Evolutionary conservation across 805 yeast species (phyloP).

Genomic region (Candida alai): DNA sequence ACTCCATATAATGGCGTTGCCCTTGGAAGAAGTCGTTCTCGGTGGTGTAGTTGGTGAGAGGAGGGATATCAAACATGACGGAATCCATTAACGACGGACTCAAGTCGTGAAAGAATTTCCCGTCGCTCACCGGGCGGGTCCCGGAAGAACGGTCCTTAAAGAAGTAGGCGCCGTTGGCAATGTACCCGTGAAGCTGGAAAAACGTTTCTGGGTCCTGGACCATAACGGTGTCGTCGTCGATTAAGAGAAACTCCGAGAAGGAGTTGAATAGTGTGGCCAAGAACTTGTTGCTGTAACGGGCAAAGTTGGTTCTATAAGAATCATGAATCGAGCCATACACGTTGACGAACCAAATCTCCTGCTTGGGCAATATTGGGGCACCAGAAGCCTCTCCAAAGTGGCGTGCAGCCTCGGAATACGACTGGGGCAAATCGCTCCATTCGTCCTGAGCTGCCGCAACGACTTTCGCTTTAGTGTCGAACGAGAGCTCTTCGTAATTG

Average conservation of each 20-base stretch:
- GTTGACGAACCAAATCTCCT: slow-evolving; percentile 38
- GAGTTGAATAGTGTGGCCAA: slow-evolving; percentile 56
- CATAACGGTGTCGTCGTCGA: slow-evolving; percentile 51
- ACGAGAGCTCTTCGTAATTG: slow-evolving; percentile 26
- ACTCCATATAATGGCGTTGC: slow-evolving; percentile 37
- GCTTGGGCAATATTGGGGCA: slow-evolving; percentile 24
- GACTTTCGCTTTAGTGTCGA: slow-evolving; percentile 20
- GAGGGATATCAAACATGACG: slow-evolving; percentile 22
- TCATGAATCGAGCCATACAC: slow-evolving; percentile 20
- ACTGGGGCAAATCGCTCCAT: slow-evolving; percentile 20
- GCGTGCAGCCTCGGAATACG: slow-evolving; percentile 19
- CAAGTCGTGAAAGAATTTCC: slow-evolving; percentile 43
- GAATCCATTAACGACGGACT: slow-evolving; percentile 33
- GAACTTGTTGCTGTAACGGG: slow-evolving; percentile 39
- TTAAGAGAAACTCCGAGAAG: slow-evolving; percentile 49
- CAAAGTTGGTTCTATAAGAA: slow-evolving; percentile 20
- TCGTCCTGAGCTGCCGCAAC: slow-evolving; percentile 24
- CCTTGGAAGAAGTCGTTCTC: slow-evolving; percentile 31
- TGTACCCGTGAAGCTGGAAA: slow-evolving; percentile 27
- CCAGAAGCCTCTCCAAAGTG: slow-evolving; percentile 17
- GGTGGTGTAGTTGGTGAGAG: slow-evolving; percentile 25
- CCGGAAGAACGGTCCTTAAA: slow-evolving; percentile 24
- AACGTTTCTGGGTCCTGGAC: slow-evolving; percentile 25
- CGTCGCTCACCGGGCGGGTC: slow-evolving; percentile 24
- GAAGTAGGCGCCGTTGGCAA: slow-evolving; percentile 31